A percentile compares a stretch with the other conserved stretches of the same genome.
Evolutionary conservation across 306 rosid genomes (phyloP).

Genomic region (Delonix regia): DNA sequence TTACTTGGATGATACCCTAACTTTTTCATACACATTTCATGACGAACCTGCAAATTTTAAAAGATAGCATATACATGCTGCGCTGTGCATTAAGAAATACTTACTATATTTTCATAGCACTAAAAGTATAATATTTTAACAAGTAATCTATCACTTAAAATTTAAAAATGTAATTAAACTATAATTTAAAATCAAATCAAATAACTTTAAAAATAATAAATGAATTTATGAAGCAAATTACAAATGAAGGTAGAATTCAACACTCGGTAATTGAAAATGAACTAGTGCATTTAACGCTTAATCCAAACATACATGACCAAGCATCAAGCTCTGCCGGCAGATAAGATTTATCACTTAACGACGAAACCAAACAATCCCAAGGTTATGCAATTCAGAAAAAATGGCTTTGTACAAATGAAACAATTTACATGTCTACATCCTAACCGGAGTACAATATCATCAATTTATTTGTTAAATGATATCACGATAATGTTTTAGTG

Average conservation of each 20-base stretch:
- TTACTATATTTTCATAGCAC: too few species aligned
- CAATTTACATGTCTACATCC: not conserved
- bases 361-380: not conserved
- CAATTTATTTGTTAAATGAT: not conserved
- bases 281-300: not conserved
- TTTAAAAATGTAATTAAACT: too few species aligned
- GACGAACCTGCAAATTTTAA: too few species aligned
- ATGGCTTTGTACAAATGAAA: not conserved
- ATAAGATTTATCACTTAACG: not conserved
- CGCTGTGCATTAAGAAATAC: too few species aligned
- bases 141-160: too few species aligned
- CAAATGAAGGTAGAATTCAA: too few species aligned
- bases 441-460: not conserved
- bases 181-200: too few species aligned
- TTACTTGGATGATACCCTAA: too few species aligned
- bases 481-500: not conserved
- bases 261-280: not conserved
- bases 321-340: not conserved
- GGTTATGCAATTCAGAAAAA: not conserved
- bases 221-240: too few species aligned
- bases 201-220: too few species aligned
- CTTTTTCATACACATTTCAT: too few species aligned
- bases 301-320: not conserved
- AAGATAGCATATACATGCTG: not conserved
- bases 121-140: too few species aligned